These are phyloP conservation scores for Exidia glandulosa DNA, from an alignment of 768 basidiomycete genomes.

Conservation along the genomic window DNA sequence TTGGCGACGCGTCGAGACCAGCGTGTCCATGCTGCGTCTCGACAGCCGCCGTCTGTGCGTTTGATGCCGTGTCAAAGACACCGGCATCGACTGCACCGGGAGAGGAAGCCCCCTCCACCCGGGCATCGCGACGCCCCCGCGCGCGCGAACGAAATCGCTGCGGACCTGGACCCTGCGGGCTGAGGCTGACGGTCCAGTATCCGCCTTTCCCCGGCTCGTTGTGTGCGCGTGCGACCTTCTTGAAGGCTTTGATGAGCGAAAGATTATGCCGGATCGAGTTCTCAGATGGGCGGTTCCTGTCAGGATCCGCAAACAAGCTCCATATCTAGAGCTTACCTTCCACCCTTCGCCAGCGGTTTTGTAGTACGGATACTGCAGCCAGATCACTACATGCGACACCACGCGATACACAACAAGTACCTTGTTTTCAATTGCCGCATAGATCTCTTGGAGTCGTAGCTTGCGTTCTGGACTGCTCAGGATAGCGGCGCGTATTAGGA, in stretches of 20 bases:
- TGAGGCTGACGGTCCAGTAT: slow-evolving; percentile 13
- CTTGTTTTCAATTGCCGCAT: background rate
- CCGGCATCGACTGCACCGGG: background rate
- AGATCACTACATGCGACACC: background rate
- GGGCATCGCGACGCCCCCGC: background rate
- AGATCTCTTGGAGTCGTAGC: background rate
- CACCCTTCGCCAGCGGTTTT: background rate
- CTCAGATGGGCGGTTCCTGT: slow-evolving; percentile 18
- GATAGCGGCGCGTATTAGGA: background rate
- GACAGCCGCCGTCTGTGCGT: background rate
- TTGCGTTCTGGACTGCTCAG: background rate
- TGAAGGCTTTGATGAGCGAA: slow-evolving; percentile 48
- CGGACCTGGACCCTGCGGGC: background rate
- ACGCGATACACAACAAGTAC: background rate
- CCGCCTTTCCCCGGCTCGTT: slow-evolving; percentile 61
- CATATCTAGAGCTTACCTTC: background rate
- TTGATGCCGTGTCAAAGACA: background rate
- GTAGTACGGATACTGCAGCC: background rate
- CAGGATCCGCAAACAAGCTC: background rate
- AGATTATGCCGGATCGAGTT: slow-evolving; percentile 43
- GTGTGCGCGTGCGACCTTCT: slow-evolving; percentile 42
- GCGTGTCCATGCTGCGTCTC: background rate
- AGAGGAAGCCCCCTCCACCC: background rate
- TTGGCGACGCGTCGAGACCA: background rate
- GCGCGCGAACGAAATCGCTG: background rate